Evolutionary conservation across 2,329 filamentous ascomycete species (phyloP), one percentile per base, ranked within the genome.

Genomic region (Albifimbria verrucaria): DNA sequence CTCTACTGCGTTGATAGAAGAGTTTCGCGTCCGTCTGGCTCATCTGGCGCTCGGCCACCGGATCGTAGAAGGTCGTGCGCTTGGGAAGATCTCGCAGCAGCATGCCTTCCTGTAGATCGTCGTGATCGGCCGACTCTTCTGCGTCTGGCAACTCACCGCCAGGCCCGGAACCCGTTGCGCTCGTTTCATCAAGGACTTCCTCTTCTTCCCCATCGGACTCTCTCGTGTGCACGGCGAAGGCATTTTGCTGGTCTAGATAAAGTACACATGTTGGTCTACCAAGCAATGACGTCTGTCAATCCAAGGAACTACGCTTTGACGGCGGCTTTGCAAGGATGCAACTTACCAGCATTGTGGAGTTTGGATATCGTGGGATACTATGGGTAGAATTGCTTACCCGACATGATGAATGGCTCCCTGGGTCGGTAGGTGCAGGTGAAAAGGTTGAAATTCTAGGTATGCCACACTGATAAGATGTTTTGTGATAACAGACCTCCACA

Each of bases 11-110:
- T 73, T 97, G 93, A 70, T 96, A 99, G 75, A 97, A 96, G 57
- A 97, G 81, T 72, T 96, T 97, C 55, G 93, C 90, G 68, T 99
- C 94, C 23, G 90, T 87, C 70, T 96, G 92, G 65, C 88, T 95
- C 85, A 96, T 89, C 65, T 93, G 90, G 64, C 94, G 95, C 72
- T 99, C 94, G 50, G 90, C 89, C 50, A 93, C 88, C 65, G 93
- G 91, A 71, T 97, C 92, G 73, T 96, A 97, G 67, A 92, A 95
- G 20, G 92, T 90, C 9, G 92, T 96, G 67, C 87, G 87, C 55
- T 79, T 79, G 28, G 82, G 83, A 50, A 83, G 67, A 64, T 87
- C 84, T 56, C 84, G 76, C 21, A 76, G 75, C 10, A 87, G 74
- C 77, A 87, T 82, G 51, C 82, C 83, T 25, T 82, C 79, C 51